A percentile compares a stretch with the other conserved stretches of the same genome.
These are phyloP conservation scores for Alliaria petiolata DNA, from an alignment of 345 rosid genomes.

Conservation along the genomic window DNA sequence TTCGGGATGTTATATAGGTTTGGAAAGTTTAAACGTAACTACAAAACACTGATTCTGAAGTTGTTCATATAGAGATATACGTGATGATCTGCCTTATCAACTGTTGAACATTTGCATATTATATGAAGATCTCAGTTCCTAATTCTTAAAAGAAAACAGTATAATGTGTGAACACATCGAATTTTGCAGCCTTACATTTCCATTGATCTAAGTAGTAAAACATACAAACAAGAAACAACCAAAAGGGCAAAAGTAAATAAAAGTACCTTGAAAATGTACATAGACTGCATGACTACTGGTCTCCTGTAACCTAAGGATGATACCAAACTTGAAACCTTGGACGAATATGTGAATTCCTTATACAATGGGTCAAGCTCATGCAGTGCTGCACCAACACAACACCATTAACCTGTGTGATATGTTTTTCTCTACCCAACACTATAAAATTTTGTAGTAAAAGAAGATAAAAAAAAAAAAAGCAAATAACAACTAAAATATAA, in stretches of 20 bases:
- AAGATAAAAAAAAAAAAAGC: too few species aligned
- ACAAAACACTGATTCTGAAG: neutral
- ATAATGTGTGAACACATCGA: neutral
- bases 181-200: neutral
- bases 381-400: constrained; percentile 50
- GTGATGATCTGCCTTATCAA: neutral
- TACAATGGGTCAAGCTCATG: constrained; percentile 83
- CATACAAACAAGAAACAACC: neutral
- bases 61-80: neutral
- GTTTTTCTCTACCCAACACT: neutral
- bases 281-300: constrained; percentile 79
- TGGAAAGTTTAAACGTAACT: neutral
- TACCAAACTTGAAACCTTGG: constrained; percentile 55
- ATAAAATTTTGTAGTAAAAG: neutral
- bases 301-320: constrained; percentile 71
- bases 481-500: too few species aligned
- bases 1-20: neutral
- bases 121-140: neutral
- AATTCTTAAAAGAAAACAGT: neutral
- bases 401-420: neutral
- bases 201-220: neutral
- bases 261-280: constrained; percentile 89
- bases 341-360: constrained; percentile 57
- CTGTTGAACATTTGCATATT: neutral
- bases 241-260: constrained; percentile 1